Percentiles rank a stretch among this genome's conserved stretches.
Evolutionary conservation across 2,329 filamentous ascomycete genomes (phyloP).

Genomic region (Colletotrichum falcatum): DNA sequence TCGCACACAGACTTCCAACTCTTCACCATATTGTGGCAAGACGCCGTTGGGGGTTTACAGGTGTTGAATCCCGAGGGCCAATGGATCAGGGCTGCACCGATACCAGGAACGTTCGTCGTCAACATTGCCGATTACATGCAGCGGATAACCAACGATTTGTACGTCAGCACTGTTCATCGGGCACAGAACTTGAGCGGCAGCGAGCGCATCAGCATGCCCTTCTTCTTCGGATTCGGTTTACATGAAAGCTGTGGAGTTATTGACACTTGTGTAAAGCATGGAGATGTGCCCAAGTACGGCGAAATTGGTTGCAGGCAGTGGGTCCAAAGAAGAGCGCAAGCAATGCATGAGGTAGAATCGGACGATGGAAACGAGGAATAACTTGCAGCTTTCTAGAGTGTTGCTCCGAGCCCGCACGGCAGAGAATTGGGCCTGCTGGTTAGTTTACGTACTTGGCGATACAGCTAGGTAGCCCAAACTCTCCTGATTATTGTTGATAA

Average conservation of each 20-base stretch:
- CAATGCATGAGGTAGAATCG: constrained; percentile 49
- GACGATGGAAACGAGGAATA: constrained; percentile 7
- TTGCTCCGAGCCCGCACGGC: background rate
- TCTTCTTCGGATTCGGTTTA: constrained; percentile 59
- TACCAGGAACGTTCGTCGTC: constrained; percentile 60
- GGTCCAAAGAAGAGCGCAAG: constrained; percentile 50
- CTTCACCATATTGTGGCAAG: constrained; percentile 62
- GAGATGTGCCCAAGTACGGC: constrained; percentile 51
- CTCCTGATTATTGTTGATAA: background rate
- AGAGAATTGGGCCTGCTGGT: background rate
- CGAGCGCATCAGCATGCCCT: constrained; percentile 58
- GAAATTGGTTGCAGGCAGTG: constrained; percentile 56
- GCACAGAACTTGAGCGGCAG: constrained; percentile 55
- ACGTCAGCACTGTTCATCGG: constrained; percentile 62
- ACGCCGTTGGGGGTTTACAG: constrained; percentile 56
- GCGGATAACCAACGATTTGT: constrained; percentile 62
- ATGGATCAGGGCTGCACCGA: constrained; percentile 57
- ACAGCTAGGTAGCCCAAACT: background rate
- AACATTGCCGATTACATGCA: constrained; percentile 65
- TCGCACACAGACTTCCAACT: constrained; percentile 67
- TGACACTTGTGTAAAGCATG: constrained; percentile 51
- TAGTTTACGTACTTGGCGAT: background rate
- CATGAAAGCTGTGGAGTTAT: constrained; percentile 57
- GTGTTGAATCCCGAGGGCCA: constrained; percentile 54
- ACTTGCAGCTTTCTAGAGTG: background rate